Evolutionary conservation across 148 eudicot species (phyloP), one percentile per base, ranked within the genome.

Genomic region (Hydrangea macrophylla): DNA sequence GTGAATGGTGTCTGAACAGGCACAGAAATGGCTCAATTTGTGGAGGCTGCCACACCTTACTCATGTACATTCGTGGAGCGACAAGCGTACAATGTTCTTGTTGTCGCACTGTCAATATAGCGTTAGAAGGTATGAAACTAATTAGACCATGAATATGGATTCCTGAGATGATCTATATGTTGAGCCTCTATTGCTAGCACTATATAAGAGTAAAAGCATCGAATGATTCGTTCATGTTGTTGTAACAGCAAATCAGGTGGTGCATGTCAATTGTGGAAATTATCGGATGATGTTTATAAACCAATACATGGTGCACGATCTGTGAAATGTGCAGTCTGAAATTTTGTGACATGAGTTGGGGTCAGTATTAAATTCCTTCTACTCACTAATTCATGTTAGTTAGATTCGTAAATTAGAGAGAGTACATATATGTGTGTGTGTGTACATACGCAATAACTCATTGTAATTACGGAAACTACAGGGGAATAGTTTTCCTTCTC

Each of bases 1-100:
- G n/a, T n/a, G n/a, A n/a, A n/a, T n/a, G n/a, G n/a, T n/a, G n/a
- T n/a, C n/a, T n/a, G n/a, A n/a, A n/a, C n/a, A n/a, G n/a, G n/a
- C n/a, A n/a, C n/a, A n/a, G n/a, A n/a, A n/a, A n/a, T n/a, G n/a
- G n/a, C n/a, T n/a, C n/a, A n/a, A n/a, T n/a, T n/a, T n/a, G n/a
- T n/a, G n/a, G n/a, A n/a, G 96, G 96, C 73, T 90, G 96, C 68
- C 93, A 88, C 75, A 90, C 96, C 13, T 82, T 85, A 55, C 85
- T 90, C 26, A 90, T 90, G 96, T 88, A 90, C 74, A 86, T 88
- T 9, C 78, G 96, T 23, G 96, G 96, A 65, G 96, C 96, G 31
- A 90, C 96, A 13, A 90, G 96, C 60, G 96, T 90, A 58, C 90
- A 88, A 78, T 90, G 96, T 64, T 86, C 96, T 35, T 90, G 96